A percentile compares a stretch with the other conserved stretches of the same genome.
These are phyloP conservation scores for Rosa rugosa DNA, from an alignment of 306 rosid species.

Conservation along the genomic window DNA sequence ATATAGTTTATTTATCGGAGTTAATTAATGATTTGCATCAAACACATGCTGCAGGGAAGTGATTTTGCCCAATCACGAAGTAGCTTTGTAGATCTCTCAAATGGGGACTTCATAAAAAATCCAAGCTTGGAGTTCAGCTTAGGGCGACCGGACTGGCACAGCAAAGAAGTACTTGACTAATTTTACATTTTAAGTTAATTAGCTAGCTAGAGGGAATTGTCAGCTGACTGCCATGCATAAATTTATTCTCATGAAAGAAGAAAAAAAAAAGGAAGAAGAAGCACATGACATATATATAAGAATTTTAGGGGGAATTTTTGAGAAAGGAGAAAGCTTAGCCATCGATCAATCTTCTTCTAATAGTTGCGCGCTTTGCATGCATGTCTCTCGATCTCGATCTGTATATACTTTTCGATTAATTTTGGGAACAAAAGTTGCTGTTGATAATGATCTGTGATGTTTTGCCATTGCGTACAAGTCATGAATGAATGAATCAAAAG, in stretches of 20 bases:
- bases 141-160: conserved; percentile 54
- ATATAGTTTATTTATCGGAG: not conserved
- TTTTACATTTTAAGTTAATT: not conserved
- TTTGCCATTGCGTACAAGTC: conserved; percentile 40
- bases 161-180: conserved; percentile 42
- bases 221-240: not conserved
- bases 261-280: not conserved
- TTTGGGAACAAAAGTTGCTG: conserved; percentile 38
- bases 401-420: conserved; percentile 42
- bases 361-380: conserved; percentile 28
- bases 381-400: conserved; percentile 26
- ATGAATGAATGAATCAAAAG: conserved; percentile 48
- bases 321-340: not conserved
- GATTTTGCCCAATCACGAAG: conserved; percentile 40
- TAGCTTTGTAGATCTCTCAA: conserved; percentile 37
- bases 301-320: not conserved
- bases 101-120: conserved; percentile 32
- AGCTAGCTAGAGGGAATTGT: conserved; percentile 1
- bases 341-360: not conserved
- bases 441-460: conserved; percentile 37
- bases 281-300: not conserved
- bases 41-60: conserved; percentile 45
- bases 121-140: conserved; percentile 76
- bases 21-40: not conserved
- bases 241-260: not conserved